Evolutionary conservation across 2,329 filamentous ascomycete species (phyloP).

Genomic region (Aspergillus terreus): DNA sequence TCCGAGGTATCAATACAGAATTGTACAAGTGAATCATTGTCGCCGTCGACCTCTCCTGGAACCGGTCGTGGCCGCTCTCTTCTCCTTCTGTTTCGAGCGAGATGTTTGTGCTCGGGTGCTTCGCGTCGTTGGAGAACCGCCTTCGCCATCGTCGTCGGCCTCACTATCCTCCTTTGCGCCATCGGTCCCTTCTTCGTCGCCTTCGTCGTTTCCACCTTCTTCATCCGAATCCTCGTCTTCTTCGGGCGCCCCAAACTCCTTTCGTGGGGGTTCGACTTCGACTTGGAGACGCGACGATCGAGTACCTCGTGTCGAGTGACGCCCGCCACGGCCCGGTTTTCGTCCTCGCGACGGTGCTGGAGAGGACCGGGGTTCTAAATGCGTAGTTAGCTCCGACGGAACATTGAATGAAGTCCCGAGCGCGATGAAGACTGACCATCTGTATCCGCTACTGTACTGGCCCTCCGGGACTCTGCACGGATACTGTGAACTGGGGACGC

Average conservation of each 20-base stretch:
- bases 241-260: conserved; percentile 28
- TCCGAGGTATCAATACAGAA: conserved; percentile 25
- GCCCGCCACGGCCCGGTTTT: conserved; percentile 32
- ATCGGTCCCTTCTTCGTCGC: conserved; percentile 36
- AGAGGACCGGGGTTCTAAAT: conserved; percentile 40
- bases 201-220: conserved; percentile 35
- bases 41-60: conserved; percentile 35
- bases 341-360: conserved; percentile 40
- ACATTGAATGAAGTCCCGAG: background rate
- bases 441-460: conserved; percentile 46
- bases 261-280: conserved; percentile 32
- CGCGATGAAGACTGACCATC: conserved; percentile 35
- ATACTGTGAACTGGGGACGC: conserved; percentile 37
- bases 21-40: conserved; percentile 19
- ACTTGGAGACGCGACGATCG: conserved; percentile 38
- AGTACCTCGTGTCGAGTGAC: conserved; percentile 32
- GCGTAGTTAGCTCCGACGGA: background rate
- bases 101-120: conserved; percentile 35
- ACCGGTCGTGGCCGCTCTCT: conserved; percentile 32
- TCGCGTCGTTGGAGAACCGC: conserved; percentile 32
- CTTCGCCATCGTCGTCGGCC: conserved; percentile 35
- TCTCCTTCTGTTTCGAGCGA: conserved; percentile 33
- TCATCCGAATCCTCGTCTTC: conserved; percentile 40
- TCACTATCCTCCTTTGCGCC: conserved; percentile 35
- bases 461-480: conserved; percentile 35